Conservation (phyloP, 2,329 filamentous ascomycete species). For the Fusarium acutatum region DNA sequence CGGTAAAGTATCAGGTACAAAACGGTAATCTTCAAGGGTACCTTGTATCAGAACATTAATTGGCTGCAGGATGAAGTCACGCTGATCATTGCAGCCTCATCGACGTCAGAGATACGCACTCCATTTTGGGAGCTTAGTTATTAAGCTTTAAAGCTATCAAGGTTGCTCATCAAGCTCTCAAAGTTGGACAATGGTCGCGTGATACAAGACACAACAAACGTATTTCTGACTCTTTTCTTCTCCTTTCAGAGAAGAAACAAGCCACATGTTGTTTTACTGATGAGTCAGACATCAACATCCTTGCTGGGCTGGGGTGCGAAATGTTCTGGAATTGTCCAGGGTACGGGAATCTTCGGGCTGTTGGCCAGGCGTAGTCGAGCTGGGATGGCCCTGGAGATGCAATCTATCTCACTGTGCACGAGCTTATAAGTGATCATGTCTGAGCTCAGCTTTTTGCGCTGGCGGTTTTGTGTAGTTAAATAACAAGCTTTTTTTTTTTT, state of each 20-base stretch:
- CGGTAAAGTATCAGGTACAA: slow-evolving; percentile 15
- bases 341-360: slow-evolving; percentile 22
- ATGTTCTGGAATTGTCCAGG: slow-evolving; percentile 28
- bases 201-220: slow-evolving; percentile 4
- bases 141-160: background rate
- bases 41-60: slow-evolving; percentile 19
- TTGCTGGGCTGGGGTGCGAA: background rate
- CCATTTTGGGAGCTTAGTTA: background rate
- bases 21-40: slow-evolving; percentile 30
- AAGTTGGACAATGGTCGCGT: slow-evolving; percentile 4
- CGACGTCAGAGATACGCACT: slow-evolving; percentile 30
- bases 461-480: slow-evolving; percentile 10
- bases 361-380: slow-evolving; percentile 25
- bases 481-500: slow-evolving; percentile 11
- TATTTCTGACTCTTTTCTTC: background rate
- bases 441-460: background rate
- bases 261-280: background rate
- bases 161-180: background rate
- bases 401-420: slow-evolving; percentile 24
- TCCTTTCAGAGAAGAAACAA: background rate
- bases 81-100: slow-evolving; percentile 23
- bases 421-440: slow-evolving; percentile 6
- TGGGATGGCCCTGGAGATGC: slow-evolving; percentile 24
- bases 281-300: slow-evolving; percentile 21
- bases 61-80: slow-evolving; percentile 42